Percentiles rank a stretch among this genome's conserved stretches.
Evolutionary conservation across 306 rosid genomes (phyloP).

Genomic region (Cicer bijugum): DNA sequence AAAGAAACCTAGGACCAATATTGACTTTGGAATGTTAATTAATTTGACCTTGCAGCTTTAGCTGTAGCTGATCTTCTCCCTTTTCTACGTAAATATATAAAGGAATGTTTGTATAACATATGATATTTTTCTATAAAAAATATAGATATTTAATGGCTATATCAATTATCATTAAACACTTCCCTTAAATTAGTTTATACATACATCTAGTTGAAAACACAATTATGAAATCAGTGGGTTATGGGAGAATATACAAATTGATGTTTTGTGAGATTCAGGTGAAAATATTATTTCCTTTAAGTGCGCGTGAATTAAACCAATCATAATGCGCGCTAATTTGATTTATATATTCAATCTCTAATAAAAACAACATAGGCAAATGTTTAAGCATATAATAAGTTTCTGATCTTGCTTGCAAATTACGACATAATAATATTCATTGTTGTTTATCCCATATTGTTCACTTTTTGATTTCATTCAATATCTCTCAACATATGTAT

Average conservation of each 20-base stretch:
- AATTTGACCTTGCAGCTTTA: background rate
- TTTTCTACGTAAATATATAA: slow-evolving; percentile 4
- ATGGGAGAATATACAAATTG: background rate
- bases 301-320: slow-evolving; percentile 6
- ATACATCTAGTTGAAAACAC: slow-evolving; percentile 35
- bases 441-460: slow-evolving; percentile 14
- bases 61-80: background rate
- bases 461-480: slow-evolving; percentile 14
- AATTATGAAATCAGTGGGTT: slow-evolving; percentile 27
- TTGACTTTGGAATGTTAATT: background rate
- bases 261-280: slow-evolving; percentile 18
- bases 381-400: background rate
- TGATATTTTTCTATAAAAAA: too few relatives aligned
- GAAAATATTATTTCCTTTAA: background rate
- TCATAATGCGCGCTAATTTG: background rate
- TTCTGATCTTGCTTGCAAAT: slow-evolving; percentile 12
- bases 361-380: too few relatives aligned
- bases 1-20: slow-evolving; percentile 1
- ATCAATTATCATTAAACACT: background rate
- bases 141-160: background rate
- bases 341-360: background rate
- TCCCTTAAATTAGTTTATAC: background rate
- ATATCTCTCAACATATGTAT: background rate
- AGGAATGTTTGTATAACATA: background rate
- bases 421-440: slow-evolving; percentile 50